phyloP scores from a whole-genome alignment of 2,329 filamentous ascomycete species.

The Diaporthe longicolla region DNA sequence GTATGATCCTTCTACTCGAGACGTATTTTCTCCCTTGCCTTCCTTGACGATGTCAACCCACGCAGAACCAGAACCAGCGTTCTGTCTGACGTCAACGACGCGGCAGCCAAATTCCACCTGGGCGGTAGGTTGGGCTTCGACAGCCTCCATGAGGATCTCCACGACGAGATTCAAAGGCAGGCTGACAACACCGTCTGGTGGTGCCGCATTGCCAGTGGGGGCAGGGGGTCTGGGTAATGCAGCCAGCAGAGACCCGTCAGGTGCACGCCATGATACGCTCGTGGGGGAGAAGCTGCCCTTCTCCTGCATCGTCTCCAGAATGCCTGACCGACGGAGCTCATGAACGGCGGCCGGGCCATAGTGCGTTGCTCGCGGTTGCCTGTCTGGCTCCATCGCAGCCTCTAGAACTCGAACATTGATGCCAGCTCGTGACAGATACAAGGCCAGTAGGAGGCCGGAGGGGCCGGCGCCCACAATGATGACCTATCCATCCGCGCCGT shows the following conservation, averaged over 20 bases:
- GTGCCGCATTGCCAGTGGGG: background rate
- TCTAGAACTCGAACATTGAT: slow-evolving; percentile 20
- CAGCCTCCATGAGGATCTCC: slow-evolving; percentile 53
- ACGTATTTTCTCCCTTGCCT: slow-evolving; percentile 36
- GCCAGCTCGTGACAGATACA: slow-evolving; percentile 35
- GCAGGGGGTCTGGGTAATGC: slow-evolving; percentile 24
- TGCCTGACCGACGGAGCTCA: slow-evolving; percentile 39
- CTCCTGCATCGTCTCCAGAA: slow-evolving; percentile 36
- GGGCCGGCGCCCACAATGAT: slow-evolving; percentile 45
- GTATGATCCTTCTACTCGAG: slow-evolving; percentile 53
- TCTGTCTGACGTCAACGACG: slow-evolving; percentile 52
- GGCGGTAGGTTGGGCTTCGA: slow-evolving; percentile 47
- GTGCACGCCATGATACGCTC: slow-evolving; percentile 40
- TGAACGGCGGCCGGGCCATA: slow-evolving; percentile 41
- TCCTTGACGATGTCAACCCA: slow-evolving; percentile 46
- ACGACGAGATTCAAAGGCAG: slow-evolving; percentile 57
- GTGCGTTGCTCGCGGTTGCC: slow-evolving; percentile 42
- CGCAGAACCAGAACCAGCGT: slow-evolving; percentile 42
- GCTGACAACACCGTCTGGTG: slow-evolving; percentile 52
- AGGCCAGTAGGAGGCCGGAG: slow-evolving; percentile 45
- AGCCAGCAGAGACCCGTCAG: slow-evolving; percentile 36
- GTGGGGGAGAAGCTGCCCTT: slow-evolving; percentile 38
- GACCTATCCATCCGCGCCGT: background rate
- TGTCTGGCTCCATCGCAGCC: slow-evolving; percentile 33
- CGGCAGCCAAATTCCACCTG: slow-evolving; percentile 54